Evolutionary conservation across 176 grass and related monocot genomes (phyloP), one percentile per base, ranked within the genome.

Genomic region (Hordeum marinum): DNA sequence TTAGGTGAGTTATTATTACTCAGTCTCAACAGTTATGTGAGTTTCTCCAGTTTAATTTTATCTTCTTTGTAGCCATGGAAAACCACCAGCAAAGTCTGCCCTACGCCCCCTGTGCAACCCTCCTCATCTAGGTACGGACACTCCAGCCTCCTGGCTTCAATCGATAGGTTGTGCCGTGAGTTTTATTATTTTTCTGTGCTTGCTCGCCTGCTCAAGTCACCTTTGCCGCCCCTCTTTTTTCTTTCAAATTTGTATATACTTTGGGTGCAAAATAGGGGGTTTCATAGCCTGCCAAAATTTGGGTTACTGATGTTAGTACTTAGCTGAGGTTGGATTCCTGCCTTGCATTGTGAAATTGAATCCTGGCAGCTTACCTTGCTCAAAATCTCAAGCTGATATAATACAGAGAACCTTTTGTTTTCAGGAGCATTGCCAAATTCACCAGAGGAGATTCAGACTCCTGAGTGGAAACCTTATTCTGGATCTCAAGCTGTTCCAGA

Each of bases 51-150:
- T 52, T 3, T 82, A 84, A 58, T n/a, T 77, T 81, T 40, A 7
- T 79, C 80, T 83, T 80, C 48, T 72, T 83, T 82, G 24, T 88
- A 94, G 92, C 67, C 79, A 94, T 80, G 85, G 88, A 27, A 80
- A 79, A 34, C 41, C 79, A 40, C 92, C 83, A 24, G 83, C 72
- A 42, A 88, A 94, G 86, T 42, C 82, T 59, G 88, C 79, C 73
- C 90, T 94, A 3, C 52, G 20, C 52, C 52, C 52, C 6, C 0
- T 57, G 18, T 0, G 18, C 2, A 21, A 57, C 18, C 52, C 52
- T 21, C 52, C 40, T 41, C 9, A 7, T 57, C 52, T 21, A 21
- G 52, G 52, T 57, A 21, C 0, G 52, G 18, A 57, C 2, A 57
- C 20, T 18, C 52, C 52, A 57, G 52, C 52, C 7, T 18, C 52